Evolutionary conservation across 2,329 filamentous ascomycete species (phyloP).

Genomic region (Fusarium buharicum): DNA sequence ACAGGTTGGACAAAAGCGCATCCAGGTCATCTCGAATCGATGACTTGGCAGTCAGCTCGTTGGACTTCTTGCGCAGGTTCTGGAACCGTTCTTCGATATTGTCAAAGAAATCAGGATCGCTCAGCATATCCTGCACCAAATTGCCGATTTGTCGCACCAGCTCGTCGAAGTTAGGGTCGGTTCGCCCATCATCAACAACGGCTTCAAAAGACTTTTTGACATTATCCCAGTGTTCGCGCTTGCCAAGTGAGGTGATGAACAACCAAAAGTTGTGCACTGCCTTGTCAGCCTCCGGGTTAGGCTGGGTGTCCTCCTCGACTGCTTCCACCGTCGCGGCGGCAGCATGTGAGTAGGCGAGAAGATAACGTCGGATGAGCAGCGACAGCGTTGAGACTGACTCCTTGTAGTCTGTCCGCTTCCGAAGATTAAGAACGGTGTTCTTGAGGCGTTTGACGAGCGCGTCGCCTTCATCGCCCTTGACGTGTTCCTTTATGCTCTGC

Average conservation of each 20-base stretch:
- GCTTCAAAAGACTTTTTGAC: conserved; percentile 75
- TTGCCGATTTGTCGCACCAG: conserved; percentile 78
- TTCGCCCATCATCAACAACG: conserved; percentile 77
- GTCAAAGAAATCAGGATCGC: conserved; percentile 86
- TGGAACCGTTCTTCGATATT: conserved; percentile 69
- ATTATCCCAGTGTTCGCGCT: conserved; percentile 77
- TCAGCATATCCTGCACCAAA: conserved; percentile 82
- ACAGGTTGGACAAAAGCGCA: conserved; percentile 73
- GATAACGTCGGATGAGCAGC: conserved; percentile 80
- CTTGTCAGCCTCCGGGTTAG: conserved; percentile 78
- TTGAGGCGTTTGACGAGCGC: conserved; percentile 81
- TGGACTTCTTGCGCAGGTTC: conserved; percentile 63
- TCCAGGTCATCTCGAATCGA: conserved; percentile 79
- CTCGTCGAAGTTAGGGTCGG: conserved; percentile 84
- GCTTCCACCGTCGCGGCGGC: conserved; percentile 73
- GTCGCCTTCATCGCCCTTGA: conserved; percentile 76
- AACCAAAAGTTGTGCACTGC: conserved; percentile 84
- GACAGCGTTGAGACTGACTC: conserved; percentile 85
- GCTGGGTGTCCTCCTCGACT: conserved; percentile 75
- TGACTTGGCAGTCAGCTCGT: conserved; percentile 74
- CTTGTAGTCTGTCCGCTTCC: conserved; percentile 82
- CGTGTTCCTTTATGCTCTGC: conserved; percentile 77
- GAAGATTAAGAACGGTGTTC: conserved; percentile 76
- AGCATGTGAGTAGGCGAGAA: conserved; percentile 78
- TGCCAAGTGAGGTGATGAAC: conserved; percentile 82